Base-by-base conservation (phyloP, 345 rosid genomes). In the Corchorus olitorius region DNA sequence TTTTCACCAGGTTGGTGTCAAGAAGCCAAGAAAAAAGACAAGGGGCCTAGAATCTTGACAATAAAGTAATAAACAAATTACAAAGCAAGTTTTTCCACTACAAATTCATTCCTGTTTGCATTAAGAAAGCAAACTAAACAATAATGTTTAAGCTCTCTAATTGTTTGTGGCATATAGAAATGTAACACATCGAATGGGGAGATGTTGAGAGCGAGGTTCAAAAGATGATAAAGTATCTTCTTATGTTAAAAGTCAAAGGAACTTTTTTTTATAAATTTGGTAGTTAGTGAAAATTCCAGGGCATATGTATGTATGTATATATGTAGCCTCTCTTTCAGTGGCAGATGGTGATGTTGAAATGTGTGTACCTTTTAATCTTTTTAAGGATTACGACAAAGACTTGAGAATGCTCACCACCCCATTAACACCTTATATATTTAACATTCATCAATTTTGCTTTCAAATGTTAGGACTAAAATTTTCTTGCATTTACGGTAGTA, bases 371-470 rank as follows among this genome's bases (percentile, higher is more conserved):
- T 70, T 27, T 53, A 55, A 65, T 48, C 58, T 27, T 55, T 34
- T 46, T 27, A 2, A 46, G 63, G 69, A 54, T 70, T 46, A 37
- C 33, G 78, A 81, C 22, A 72, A 61, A 19, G 75, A 64, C 73
- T 74, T 70, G 48, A 81, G 73, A 53, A 70, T 9, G 76, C 74
- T 17, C 43, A 66, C 39, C 35, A 41, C 45, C 60, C 70, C 62
- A 50, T 46, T 39, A n/a, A n/a, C 11, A n/a, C 8, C 65, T 27
- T 41, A 1, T 50, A 50, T 50, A 50, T 50, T 39, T 39, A 39
- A n/a, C n/a, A n/a, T n/a, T n/a, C n/a, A n/a, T n/a, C n/a, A n/a
- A n/a, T n/a, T n/a, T n/a, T n/a, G n/a, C n/a, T n/a, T n/a, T n/a
- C n/a, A n/a, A n/a, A n/a, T n/a, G n/a, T n/a, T n/a, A n/a, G n/a